Conservation (phyloP, 352 stramenopile genomes). For the Phytopythium ostracodes region DNA sequence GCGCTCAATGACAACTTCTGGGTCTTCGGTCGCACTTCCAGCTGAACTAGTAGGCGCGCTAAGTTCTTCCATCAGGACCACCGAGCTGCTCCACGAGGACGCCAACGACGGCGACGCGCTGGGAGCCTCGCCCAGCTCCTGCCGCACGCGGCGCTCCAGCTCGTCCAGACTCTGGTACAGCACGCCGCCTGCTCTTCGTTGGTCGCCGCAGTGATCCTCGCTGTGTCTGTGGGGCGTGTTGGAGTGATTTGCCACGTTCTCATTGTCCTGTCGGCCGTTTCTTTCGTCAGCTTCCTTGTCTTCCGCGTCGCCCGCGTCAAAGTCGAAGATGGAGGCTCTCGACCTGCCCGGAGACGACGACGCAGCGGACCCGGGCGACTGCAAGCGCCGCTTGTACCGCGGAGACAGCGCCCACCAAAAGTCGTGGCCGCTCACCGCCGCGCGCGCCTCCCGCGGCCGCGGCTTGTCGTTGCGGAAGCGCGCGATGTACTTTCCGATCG, state of each 20-base stretch:
- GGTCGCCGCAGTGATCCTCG: too few relatives aligned
- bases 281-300: neutral
- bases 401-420: conserved; percentile 64
- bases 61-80: neutral
- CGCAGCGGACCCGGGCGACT: conserved; percentile 13
- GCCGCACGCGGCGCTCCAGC: conserved; percentile 21
- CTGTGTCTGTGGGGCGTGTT: neutral
- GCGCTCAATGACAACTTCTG: conserved; percentile 55
- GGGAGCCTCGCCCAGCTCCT: neutral
- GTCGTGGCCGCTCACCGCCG: conserved; percentile 19
- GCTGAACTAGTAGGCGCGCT: neutral
- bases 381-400: conserved; percentile 14
- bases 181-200: too few relatives aligned
- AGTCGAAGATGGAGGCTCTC: conserved; percentile 13
- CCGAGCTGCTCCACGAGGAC: conserved; percentile 4
- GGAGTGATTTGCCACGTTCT: neutral
- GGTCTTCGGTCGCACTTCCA: conserved; percentile 25
- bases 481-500: conserved; percentile 68
- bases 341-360: conserved; percentile 17
- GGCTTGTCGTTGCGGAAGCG: conserved; percentile 58
- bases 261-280: neutral
- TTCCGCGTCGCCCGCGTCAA: conserved; percentile 18
- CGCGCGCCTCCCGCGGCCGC: conserved; percentile 35
- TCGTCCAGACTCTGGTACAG: conserved; percentile 11
- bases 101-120: neutral